Conservation (phyloP, 129 eudicot genomes). For the Mikania micrantha region DNA sequence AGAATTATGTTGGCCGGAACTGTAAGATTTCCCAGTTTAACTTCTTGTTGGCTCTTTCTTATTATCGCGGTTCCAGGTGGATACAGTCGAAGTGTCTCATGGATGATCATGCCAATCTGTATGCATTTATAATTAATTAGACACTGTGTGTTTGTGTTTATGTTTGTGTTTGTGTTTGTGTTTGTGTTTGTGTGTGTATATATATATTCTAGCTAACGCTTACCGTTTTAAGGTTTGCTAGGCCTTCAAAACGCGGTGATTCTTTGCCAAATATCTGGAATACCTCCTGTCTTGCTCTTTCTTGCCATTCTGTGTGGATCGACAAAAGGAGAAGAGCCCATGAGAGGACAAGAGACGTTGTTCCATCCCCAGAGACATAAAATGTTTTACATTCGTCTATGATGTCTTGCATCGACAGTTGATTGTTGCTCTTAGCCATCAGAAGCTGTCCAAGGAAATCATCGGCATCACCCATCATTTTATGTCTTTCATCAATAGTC, state of each 20-base stretch:
- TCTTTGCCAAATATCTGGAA: slow-evolving; percentile 18
- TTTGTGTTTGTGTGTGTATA: too few species aligned
- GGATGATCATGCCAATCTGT: slow-evolving; percentile 51
- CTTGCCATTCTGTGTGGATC: slow-evolving; percentile 37
- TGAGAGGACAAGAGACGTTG: slow-evolving; percentile 26
- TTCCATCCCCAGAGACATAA: slow-evolving; percentile 33
- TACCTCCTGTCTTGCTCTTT: slow-evolving; percentile 29
- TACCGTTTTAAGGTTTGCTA: slow-evolving; percentile 35
- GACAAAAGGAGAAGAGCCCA: slow-evolving; percentile 31
- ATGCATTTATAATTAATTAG: too few species aligned
- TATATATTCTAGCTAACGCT: too few species aligned
- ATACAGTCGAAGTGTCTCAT: slow-evolving; percentile 50
- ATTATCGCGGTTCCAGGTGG: slow-evolving; percentile 30
- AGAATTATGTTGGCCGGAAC: slow-evolving; percentile 28
- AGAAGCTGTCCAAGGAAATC: slow-evolving; percentile 35
- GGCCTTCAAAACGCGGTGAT: slow-evolving; percentile 18
- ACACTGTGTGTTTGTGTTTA: too few species aligned
- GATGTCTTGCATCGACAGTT: slow-evolving; percentile 27
- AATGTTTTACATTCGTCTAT: slow-evolving; percentile 36
- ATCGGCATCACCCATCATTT: neutral
- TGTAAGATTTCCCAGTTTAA: slow-evolving; percentile 23
- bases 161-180: too few species aligned
- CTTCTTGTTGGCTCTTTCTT: slow-evolving; percentile 19
- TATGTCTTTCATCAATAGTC: slow-evolving; percentile 24
- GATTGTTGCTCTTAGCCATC: slow-evolving; percentile 18